Evolutionary conservation across 73 alveolate genomes (phyloP).

Genomic region (Tetrahymena elliotti): DNA sequence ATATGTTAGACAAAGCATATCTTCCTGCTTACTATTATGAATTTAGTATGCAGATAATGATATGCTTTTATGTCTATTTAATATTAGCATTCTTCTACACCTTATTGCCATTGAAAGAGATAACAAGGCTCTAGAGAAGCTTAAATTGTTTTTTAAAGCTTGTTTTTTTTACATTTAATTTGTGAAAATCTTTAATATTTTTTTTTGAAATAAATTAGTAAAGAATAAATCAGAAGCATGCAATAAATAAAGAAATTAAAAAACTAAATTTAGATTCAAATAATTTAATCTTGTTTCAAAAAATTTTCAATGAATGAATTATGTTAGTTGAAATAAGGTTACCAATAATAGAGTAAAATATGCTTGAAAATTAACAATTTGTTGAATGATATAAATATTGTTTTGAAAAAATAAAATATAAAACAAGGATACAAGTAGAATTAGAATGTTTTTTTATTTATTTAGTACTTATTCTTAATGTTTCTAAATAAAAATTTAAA

Average conservation of each 20-base stretch:
- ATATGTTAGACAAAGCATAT: neutral
- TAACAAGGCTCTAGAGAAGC: neutral
- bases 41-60: neutral
- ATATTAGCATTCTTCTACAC: neutral
- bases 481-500: neutral
- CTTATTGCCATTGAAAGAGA: neutral
- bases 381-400: neutral
- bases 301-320: neutral
- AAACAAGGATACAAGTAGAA: neutral
- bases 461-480: neutral
- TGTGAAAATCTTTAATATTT: neutral
- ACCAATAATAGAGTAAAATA: neutral
- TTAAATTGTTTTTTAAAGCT: neutral
- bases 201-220: neutral
- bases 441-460: neutral
- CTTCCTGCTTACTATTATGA: neutral
- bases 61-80: neutral
- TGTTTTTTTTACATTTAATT: neutral
- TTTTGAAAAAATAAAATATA: neutral
- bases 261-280: neutral
- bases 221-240: neutral
- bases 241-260: neutral
- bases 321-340: too few species aligned
- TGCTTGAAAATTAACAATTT: too few species aligned
- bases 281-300: neutral